Conservation (phyloP, 352 stramenopile species). For the Thalassiosira mediterranea region DNA sequence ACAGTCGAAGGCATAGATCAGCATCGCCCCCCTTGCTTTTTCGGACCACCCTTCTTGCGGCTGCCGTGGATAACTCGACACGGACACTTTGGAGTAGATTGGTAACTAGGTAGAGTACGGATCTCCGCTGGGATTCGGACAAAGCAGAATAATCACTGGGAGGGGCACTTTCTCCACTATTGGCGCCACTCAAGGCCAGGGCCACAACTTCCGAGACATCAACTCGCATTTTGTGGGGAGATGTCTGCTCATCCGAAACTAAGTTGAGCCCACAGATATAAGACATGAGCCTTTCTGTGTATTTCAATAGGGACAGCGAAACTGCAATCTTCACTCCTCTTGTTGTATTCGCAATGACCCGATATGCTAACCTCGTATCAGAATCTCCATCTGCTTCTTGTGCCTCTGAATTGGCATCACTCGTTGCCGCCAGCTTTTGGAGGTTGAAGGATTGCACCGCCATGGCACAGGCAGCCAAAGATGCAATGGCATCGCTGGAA, state of each 20-base stretch:
- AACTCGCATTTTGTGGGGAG: slow-evolving; percentile 28
- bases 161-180: slow-evolving; percentile 11
- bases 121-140: slow-evolving; percentile 40
- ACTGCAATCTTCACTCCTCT: slow-evolving; percentile 49
- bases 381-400: slow-evolving; percentile 13
- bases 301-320: slow-evolving; percentile 49
- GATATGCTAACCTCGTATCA: slow-evolving; percentile 20
- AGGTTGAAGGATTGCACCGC: slow-evolving; percentile 46
- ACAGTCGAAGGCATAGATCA: slow-evolving; percentile 66
- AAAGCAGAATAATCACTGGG: slow-evolving; percentile 25
- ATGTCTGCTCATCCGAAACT: slow-evolving; percentile 7
- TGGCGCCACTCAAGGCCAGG: slow-evolving; percentile 31
- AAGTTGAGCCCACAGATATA: slow-evolving; percentile 38
- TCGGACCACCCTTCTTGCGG: slow-evolving; percentile 45
- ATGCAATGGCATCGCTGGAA: slow-evolving; percentile 49
- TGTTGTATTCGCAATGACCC: slow-evolving; percentile 34
- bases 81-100: slow-evolving; percentile 55
- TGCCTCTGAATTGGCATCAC: slow-evolving; percentile 14
- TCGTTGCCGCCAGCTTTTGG: slow-evolving; percentile 11
- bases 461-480: slow-evolving; percentile 54
- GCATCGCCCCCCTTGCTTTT: slow-evolving; percentile 51
- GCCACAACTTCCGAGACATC: slow-evolving; percentile 27
- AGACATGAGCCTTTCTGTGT: slow-evolving; percentile 53
- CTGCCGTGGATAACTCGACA: slow-evolving; percentile 41
- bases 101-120: slow-evolving; percentile 48